A percentile compares a stretch with the other conserved stretches of the same genome.
Evolutionary conservation across 306 rosid genomes (phyloP).

Genomic region (Cucumis sativus): DNA sequence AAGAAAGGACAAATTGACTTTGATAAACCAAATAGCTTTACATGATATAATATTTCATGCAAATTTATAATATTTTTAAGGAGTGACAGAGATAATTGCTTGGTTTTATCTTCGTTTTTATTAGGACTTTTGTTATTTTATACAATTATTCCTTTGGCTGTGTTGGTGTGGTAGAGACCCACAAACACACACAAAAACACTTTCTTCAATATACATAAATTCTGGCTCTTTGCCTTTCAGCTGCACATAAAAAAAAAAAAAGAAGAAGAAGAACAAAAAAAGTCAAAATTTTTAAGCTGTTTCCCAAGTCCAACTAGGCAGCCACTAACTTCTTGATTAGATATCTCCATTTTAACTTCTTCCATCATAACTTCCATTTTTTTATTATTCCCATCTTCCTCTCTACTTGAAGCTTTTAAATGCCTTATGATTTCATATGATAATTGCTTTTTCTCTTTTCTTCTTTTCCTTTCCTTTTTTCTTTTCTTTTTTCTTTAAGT

Average conservation of each 20-base stretch:
- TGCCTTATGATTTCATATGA: background rate
- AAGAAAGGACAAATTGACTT: slow-evolving; percentile 10
- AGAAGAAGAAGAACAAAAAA: background rate
- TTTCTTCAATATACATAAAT: background rate
- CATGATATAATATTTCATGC: background rate
- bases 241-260: background rate
- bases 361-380: background rate
- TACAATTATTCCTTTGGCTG: slow-evolving; percentile 3
- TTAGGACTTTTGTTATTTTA: slow-evolving; percentile 3
- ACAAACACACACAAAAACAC: background rate
- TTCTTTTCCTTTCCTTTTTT: background rate
- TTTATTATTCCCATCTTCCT: background rate
- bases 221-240: background rate
- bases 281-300: background rate
- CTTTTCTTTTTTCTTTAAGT: background rate
- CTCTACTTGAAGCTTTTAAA: background rate
- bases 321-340: background rate
- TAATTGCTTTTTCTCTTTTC: background rate
- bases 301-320: background rate
- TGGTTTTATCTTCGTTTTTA: background rate
- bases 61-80: background rate
- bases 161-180: background rate
- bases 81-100: slow-evolving; percentile 7
- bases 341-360: slow-evolving; percentile 8
- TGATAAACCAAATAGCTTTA: background rate